Conservation (phyloP, 1,284 basidiomycete species). For the Cryptococcus amylolentus region DNA sequence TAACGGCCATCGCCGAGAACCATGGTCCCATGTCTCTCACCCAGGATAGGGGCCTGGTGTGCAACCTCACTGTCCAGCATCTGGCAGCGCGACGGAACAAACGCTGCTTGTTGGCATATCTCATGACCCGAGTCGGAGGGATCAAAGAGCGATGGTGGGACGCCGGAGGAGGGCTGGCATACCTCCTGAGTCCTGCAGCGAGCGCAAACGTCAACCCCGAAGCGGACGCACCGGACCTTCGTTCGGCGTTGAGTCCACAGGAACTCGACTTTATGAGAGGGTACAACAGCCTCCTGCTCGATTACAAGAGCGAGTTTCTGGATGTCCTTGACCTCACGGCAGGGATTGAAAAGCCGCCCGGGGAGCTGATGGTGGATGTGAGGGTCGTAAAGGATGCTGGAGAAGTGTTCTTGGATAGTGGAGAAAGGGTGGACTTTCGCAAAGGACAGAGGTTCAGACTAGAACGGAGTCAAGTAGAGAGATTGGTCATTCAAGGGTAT, state of each 20-base stretch:
- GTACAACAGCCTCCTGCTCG: slow-evolving; percentile 76
- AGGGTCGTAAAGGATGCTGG: slow-evolving; percentile 70
- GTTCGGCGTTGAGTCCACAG: slow-evolving; percentile 76
- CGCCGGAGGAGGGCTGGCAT: slow-evolving; percentile 83
- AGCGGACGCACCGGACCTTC: slow-evolving; percentile 56
- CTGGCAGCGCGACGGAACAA: slow-evolving; percentile 86
- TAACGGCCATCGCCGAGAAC: slow-evolving; percentile 40
- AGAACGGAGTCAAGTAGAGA: slow-evolving; percentile 78
- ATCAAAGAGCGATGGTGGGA: slow-evolving; percentile 85
- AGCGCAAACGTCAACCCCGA: slow-evolving; percentile 14
- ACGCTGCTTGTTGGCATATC: slow-evolving; percentile 88
- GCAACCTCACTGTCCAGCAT: slow-evolving; percentile 78
- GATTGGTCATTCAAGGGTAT: slow-evolving; percentile 86
- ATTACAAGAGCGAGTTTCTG: slow-evolving; percentile 78
- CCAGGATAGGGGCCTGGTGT: slow-evolving; percentile 54
- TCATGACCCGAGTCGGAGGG: slow-evolving; percentile 74
- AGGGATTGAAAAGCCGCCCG: slow-evolving; percentile 63
- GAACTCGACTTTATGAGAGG: slow-evolving; percentile 85
- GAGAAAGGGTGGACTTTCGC: slow-evolving; percentile 77
- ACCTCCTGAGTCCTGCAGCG: slow-evolving; percentile 60
- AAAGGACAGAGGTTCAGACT: slow-evolving; percentile 86
- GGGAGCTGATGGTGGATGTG: slow-evolving; percentile 50
- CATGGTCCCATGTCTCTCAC: slow-evolving; percentile 42
- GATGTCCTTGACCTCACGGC: slow-evolving; percentile 81
- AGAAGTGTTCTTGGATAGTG: slow-evolving; percentile 77